Evolutionary conservation across 768 basidiomycete genomes (phyloP).

Genomic region (Bullera alba): DNA sequence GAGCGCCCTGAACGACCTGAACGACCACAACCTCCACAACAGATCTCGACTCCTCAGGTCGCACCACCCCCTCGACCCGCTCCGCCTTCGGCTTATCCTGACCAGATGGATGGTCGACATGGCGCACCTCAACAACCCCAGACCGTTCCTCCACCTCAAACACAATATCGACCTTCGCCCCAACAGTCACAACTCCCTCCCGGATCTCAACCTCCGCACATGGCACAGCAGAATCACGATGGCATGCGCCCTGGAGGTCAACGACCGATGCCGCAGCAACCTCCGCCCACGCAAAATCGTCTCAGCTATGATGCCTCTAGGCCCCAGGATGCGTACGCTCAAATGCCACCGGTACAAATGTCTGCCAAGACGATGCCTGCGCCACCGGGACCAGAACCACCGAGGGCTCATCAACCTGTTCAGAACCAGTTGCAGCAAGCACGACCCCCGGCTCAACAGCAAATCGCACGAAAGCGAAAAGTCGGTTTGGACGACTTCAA

Average conservation of each 20-base stretch:
- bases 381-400: not conserved
- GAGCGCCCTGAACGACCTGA: slow-evolving; percentile 8
- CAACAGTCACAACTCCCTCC: not conserved
- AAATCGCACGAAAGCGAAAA: slow-evolving; percentile 52
- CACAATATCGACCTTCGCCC: slow-evolving; percentile 1
- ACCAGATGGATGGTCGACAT: not conserved
- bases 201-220: not conserved
- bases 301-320: slow-evolving; percentile 21
- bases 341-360: slow-evolving; percentile 21
- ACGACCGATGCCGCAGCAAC: slow-evolving; percentile 4
- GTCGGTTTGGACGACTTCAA: slow-evolving; percentile 98
- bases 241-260: not conserved
- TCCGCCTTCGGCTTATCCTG: not conserved
- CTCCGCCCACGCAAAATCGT: not conserved
- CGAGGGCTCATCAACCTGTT: slow-evolving; percentile 6
- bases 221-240: not conserved
- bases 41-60: too few relatives aligned
- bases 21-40: slow-evolving; percentile 10
- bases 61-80: slow-evolving; percentile 3
- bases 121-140: not conserved
- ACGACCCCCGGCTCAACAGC: slow-evolving; percentile 10
- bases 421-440: slow-evolving; percentile 43
- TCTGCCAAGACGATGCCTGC: not conserved
- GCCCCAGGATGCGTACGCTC: slow-evolving; percentile 18
- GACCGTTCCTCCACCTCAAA: slow-evolving; percentile 1